Base-by-base conservation (phyloP, 1,139 yeast genomes). In the Scheffersomyces lignicola region DNA sequence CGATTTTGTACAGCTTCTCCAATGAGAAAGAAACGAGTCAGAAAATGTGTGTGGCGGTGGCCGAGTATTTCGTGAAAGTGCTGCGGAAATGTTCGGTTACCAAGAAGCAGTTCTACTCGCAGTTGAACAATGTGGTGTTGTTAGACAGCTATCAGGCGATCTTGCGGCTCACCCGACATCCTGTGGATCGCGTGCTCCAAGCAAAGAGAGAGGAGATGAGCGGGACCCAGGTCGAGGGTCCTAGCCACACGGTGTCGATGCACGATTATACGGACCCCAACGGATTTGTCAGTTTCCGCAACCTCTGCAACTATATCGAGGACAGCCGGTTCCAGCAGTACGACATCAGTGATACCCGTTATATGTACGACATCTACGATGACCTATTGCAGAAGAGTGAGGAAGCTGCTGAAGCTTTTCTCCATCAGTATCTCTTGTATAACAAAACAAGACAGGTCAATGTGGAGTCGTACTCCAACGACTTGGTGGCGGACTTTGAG, bases 221-320 rank as follows among this genome's bases (percentile, higher is more conserved):
- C n/a, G n/a, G n/a, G n/a, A n/a, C n/a, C n/a, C n/a, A n/a, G n/a
- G 13, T 20, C 30, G 17, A 15, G 23, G 29, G 7, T n/a, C 14
- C 10, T 12, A 11, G 7, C 7, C 5, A 10, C 7, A 5, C 7
- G 16, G 28, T 33, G 1, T 37, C 49, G 1, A 47, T 58, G 5
- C 52, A 46, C 2, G 15, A 35, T 2, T 53, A 43, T 24, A 43
- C 41, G 32, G 49, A 51, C 28, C 41, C 40, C 7, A 44, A 45
- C 27, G 58, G 58, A 4, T 44, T 48, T 17, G 32, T 58, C 10
- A 50, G 50, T 20, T 54, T 49, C 28, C 41, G 44, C 1, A 41
- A 40, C 1, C 37, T 61, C 8, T 57, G 65, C 35, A 16, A 37
- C 2, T 60, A 56, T 36, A 55, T 62, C 8, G 37, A 44, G 2